Evolutionary conservation across 164 flowering plant genomes (phyloP).

Genomic region (Vitis rupestris): DNA sequence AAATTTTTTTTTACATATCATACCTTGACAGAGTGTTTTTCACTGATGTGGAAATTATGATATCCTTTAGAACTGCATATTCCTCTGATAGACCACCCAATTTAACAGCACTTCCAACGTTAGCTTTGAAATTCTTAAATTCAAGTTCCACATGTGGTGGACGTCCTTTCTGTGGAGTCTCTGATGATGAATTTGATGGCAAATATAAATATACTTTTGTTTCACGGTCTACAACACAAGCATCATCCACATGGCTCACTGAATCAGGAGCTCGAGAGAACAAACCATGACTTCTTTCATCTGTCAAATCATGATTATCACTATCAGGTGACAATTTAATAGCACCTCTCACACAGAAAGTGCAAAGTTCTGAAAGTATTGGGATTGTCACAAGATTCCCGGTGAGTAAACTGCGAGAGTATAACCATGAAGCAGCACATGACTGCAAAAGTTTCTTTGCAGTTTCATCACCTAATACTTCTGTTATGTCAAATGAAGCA

Average conservation of each 20-base stretch:
- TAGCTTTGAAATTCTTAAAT: slow-evolving; percentile 15
- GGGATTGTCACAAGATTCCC: slow-evolving; percentile 78
- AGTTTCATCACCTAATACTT: slow-evolving; percentile 46
- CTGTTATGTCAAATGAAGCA: slow-evolving; percentile 35
- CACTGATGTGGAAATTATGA: slow-evolving; percentile 49
- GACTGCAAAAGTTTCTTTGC: slow-evolving; percentile 53
- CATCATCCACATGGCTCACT: slow-evolving; percentile 26
- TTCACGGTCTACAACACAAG: slow-evolving; percentile 41
- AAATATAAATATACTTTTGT: slow-evolving; percentile 50
- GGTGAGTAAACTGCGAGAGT: slow-evolving; percentile 47
- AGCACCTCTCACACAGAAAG: slow-evolving; percentile 53
- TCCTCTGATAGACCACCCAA: slow-evolving; percentile 90
- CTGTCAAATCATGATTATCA: slow-evolving; percentile 14
- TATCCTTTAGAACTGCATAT: slow-evolving; percentile 58
- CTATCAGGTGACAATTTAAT: slow-evolving; percentile 20
- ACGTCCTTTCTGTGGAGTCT: slow-evolving; percentile 16
- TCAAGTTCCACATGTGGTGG: slow-evolving; percentile 19
- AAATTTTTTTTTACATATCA: neutral
- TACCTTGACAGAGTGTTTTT: slow-evolving; percentile 64
- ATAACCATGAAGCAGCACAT: slow-evolving; percentile 53
- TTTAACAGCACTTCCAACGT: slow-evolving; percentile 23
- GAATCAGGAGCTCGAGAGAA: slow-evolving; percentile 13
- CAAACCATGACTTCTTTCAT: slow-evolving; percentile 7
- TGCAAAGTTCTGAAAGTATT: slow-evolving; percentile 37
- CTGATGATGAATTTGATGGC: slow-evolving; percentile 21